These are phyloP conservation scores for Globisporangium solare DNA, from an alignment of 352 stramenopile genomes.

Conservation along the genomic window DNA sequence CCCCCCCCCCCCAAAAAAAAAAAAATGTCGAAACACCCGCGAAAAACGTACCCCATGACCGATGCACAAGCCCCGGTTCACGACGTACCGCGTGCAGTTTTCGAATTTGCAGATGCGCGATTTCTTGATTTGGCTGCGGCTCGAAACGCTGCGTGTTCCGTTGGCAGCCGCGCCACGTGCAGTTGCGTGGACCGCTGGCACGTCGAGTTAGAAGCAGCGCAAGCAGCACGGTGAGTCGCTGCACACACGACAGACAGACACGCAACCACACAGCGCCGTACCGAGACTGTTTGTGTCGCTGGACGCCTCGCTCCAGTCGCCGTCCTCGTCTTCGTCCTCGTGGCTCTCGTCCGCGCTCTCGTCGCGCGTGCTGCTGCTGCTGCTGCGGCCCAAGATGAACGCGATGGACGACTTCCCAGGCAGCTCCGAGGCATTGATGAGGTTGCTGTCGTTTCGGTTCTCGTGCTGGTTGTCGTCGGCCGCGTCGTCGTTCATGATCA, in stretches of 20 bases:
- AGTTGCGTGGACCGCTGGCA: not conserved
- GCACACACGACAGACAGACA: not conserved
- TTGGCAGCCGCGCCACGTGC: not conserved
- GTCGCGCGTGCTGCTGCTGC: not conserved
- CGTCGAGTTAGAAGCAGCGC: not conserved
- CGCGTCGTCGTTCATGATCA: constrained; percentile 13
- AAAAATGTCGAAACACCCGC: not conserved
- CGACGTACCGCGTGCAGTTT: constrained; percentile 68
- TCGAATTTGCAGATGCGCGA: constrained; percentile 77
- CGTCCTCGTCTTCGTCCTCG: constrained; percentile 13
- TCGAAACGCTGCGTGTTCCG: not conserved
- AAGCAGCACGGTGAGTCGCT: not conserved
- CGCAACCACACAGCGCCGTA: not conserved
- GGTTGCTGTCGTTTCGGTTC: constrained; percentile 12
- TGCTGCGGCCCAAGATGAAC: constrained; percentile 23
- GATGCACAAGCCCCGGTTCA: constrained; percentile 74
- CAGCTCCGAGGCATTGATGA: not conserved
- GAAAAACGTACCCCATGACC: constrained; percentile 45
- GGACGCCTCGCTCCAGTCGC: constrained; percentile 16
- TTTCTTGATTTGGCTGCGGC: constrained; percentile 37
- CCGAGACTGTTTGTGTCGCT: constrained; percentile 23
- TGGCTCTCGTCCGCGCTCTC: not conserved
- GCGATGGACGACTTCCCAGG: constrained; percentile 23
- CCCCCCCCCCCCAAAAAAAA: too few species aligned
- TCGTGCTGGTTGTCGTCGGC: not conserved